Evolutionary conservation across 176 grass and related monocot species (phyloP), one percentile per base, ranked within the genome.

Genomic region (Urochloa ruziziensis): DNA sequence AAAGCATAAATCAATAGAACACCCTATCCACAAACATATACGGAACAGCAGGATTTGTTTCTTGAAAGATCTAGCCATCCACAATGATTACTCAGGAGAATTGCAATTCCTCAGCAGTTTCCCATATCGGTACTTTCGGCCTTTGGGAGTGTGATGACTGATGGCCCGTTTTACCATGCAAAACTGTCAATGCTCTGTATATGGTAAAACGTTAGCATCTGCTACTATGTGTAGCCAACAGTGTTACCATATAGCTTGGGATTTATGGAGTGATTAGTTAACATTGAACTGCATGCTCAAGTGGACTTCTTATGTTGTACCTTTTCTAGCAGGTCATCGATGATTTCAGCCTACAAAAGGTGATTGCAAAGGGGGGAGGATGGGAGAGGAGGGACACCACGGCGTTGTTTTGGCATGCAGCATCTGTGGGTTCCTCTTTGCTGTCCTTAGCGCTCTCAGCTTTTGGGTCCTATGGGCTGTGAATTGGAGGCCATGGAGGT

Each of bases 401-500:
- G 82, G 80, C 70, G 83, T 99, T 75, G 88, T 94, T 89, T 68
- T 99, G 75, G 83, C 83, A 43, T 99, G 97, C 86, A 90, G 89
- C 83, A 57, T 99, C 75, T 99, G 93, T 39, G 97, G 89, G 73
- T 85, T 87, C 61, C 67, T 99, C 79, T 94, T 99, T 81, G 81
- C 91, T 94, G 70, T 92, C 91, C 83, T 96, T 80, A 86, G 90
- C 84, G 88, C 91, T 87, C 86, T 99, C 81, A 99, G 97, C 80
- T 94, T 99, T 80, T 94, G 97, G 91, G 54, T 99, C 83, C 86
- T 99, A 53, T 94, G 97, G 97, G 88, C 93, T 69, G 91, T 99
- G 64, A 99, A 99, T 85, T 99, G 97, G 97, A 91, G 97, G 85
- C 97, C 97, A 28, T 99, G 97, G 97, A 93, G 97, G 85, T 82